Evolutionary conservation across 1,284 basidiomycete genomes (phyloP).

Genomic region (Ceratobasidium sp.): DNA sequence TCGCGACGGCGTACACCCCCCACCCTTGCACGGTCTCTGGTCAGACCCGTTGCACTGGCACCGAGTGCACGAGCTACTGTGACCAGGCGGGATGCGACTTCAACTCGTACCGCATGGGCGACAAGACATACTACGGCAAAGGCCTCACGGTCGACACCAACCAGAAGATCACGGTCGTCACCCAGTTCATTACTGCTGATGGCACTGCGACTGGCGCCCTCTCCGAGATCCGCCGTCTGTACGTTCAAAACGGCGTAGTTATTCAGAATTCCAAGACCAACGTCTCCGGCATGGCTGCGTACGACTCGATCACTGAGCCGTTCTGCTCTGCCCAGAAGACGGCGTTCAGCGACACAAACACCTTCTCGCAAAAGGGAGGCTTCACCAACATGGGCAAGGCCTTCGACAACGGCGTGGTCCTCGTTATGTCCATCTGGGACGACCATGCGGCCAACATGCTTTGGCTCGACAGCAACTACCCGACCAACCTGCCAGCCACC

Average conservation of each 20-base stretch:
- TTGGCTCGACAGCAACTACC: conserved; percentile 71
- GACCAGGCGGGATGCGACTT: conserved; percentile 68
- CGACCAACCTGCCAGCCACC: conserved; percentile 56
- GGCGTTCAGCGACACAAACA: conserved; percentile 62
- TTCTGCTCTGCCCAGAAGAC: conserved; percentile 63
- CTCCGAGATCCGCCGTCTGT: conserved; percentile 68
- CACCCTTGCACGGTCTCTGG: conserved; percentile 46
- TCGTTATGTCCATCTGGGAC: conserved; percentile 71
- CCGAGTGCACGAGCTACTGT: conserved; percentile 53
- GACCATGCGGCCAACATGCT: conserved; percentile 71
- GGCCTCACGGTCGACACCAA: conserved; percentile 64
- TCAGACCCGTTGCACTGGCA: conserved; percentile 49
- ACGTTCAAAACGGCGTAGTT: conserved; percentile 67
- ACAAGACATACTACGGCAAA: conserved; percentile 63
- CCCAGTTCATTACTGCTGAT: conserved; percentile 67
- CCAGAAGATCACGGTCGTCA: conserved; percentile 67
- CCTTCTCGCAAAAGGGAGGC: conserved; percentile 64
- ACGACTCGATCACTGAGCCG: conserved; percentile 58
- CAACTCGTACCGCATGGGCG: conserved; percentile 69
- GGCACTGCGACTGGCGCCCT: conserved; percentile 62
- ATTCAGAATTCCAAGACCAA: conserved; percentile 65
- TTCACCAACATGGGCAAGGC: conserved; percentile 63
- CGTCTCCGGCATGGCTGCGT: conserved; percentile 56
- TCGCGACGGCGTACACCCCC: conserved; percentile 64
- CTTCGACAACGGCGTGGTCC: conserved; percentile 65